Evolutionary conservation across 2,329 filamentous ascomycete species (phyloP).

Genomic region (Diaporthe sp.): DNA sequence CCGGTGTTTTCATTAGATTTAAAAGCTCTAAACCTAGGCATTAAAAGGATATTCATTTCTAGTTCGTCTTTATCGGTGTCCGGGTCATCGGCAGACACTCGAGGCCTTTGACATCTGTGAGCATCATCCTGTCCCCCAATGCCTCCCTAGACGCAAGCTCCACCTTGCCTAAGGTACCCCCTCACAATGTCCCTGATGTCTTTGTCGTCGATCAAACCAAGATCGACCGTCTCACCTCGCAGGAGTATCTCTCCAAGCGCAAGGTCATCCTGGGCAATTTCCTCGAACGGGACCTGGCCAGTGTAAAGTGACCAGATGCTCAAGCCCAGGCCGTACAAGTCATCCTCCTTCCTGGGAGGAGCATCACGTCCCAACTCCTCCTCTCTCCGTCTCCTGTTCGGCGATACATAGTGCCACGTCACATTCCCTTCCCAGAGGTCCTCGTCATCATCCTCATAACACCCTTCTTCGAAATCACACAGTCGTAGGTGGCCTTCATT

Average conservation of each 20-base stretch:
- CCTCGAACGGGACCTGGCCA: neutral
- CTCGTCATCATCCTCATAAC: neutral
- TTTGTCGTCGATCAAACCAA: neutral
- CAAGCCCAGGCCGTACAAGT: neutral
- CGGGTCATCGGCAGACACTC: neutral
- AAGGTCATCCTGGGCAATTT: neutral
- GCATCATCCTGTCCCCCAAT: neutral
- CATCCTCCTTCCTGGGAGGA: neutral
- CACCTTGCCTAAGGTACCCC: neutral
- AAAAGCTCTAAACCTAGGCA: neutral
- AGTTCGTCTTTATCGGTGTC: neutral
- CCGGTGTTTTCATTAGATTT: neutral
- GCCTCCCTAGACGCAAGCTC: neutral
- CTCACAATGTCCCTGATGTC: neutral
- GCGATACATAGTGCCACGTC: neutral
- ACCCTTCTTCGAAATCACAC: conserved; percentile 2
- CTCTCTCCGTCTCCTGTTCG: conserved; percentile 8
- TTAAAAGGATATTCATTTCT: neutral
- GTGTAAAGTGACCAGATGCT: neutral
- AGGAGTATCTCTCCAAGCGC: neutral
- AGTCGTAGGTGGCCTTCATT: neutral
- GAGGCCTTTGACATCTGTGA: neutral
- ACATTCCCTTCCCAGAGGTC: neutral
- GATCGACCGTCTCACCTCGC: neutral
- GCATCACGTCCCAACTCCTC: neutral